Evolutionary conservation across 176 grass and related monocot genomes (phyloP).

Genomic region (Olyra latifolia): DNA sequence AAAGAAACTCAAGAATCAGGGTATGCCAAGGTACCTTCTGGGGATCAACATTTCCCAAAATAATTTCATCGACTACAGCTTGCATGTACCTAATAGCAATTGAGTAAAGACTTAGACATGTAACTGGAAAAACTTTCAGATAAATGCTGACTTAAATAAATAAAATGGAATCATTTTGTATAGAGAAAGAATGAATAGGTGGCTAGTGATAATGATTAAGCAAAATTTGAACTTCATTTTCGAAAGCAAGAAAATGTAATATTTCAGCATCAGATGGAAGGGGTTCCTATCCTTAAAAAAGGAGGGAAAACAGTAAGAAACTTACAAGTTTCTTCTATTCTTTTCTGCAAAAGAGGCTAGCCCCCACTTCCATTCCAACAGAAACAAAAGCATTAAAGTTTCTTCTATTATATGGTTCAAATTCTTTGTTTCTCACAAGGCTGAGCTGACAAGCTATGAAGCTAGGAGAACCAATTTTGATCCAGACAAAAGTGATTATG

Average conservation of each 20-base stretch:
- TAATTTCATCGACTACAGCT: conserved; percentile 91
- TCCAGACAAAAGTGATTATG: conserved; percentile 14
- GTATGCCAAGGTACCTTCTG: conserved; percentile 47
- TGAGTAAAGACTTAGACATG: conserved; percentile 1
- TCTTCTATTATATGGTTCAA: too few relatives aligned
- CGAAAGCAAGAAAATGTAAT: not conserved
- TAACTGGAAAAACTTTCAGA: conserved; percentile 12
- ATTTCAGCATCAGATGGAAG: not conserved
- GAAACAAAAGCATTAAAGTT: too few relatives aligned
- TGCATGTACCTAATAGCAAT: conserved; percentile 86
- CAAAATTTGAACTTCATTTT: not conserved
- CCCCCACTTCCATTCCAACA: too few relatives aligned
- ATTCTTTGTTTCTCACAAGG: not conserved
- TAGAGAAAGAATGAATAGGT: not conserved
- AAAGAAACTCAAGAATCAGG: conserved; percentile 18
- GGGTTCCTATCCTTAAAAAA: not conserved
- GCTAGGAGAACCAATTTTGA: not conserved
- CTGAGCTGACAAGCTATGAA: not conserved
- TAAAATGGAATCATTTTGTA: not conserved
- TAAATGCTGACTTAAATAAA: conserved; percentile 19
- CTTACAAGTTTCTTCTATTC: not conserved
- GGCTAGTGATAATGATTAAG: not conserved
- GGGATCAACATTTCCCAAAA: conserved; percentile 68
- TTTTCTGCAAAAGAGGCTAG: too few relatives aligned
- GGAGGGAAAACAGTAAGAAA: not conserved